These are phyloP conservation scores for Amanita muscaria DNA, from an alignment of 768 basidiomycete genomes.

Conservation along the genomic window DNA sequence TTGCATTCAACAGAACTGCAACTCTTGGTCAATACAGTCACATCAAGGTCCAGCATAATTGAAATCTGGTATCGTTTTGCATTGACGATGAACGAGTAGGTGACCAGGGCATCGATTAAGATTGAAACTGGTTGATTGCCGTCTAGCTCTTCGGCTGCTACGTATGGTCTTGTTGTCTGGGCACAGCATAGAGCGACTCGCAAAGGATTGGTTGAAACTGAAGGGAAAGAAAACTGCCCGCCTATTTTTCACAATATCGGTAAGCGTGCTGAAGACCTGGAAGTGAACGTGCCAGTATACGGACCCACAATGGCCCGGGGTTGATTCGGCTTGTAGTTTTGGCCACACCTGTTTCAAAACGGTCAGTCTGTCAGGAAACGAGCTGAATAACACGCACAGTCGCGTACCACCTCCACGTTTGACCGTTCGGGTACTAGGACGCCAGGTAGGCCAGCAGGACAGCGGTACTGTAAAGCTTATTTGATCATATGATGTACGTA, in stretches of 20 bases:
- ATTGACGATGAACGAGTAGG: conserved; percentile 35
- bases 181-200: conserved; percentile 51
- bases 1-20: conserved; percentile 39
- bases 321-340: conserved; percentile 41
- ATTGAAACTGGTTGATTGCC: conserved; percentile 28
- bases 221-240: conserved; percentile 37
- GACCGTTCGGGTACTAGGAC: background rate
- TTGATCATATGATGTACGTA: too few relatives aligned
- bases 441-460: too few relatives aligned
- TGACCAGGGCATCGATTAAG: conserved; percentile 44
- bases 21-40: conserved; percentile 39
- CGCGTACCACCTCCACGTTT: conserved; percentile 7
- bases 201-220: conserved; percentile 28
- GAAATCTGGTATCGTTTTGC: conserved; percentile 24
- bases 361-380: background rate
- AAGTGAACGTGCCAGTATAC: conserved; percentile 21
- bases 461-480: too few relatives aligned
- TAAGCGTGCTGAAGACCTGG: too few relatives aligned
- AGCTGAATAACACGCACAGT: background rate
- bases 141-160: conserved; percentile 38
- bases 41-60: conserved; percentile 20
- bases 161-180: conserved; percentile 51
- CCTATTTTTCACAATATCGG: conserved; percentile 13
- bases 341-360: conserved; percentile 33
- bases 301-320: conserved; percentile 36